Percentiles rank a stretch among this genome's conserved stretches.
These are phyloP conservation scores for Pseudonectria buxi DNA, from an alignment of 2,329 filamentous ascomycete species.

Conservation along the genomic window DNA sequence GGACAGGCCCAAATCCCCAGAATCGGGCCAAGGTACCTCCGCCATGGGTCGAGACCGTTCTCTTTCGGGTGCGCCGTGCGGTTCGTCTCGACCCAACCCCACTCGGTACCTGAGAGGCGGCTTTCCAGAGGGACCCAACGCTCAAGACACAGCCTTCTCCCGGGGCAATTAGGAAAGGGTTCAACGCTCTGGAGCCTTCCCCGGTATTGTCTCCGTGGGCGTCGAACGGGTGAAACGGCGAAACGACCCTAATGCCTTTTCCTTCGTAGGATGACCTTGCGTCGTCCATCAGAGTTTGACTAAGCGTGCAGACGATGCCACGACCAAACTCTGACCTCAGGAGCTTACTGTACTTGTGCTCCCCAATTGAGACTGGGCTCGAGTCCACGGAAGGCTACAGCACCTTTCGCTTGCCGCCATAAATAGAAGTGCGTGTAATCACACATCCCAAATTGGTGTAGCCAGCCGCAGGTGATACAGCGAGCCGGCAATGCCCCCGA, in stretches of 20 bases:
- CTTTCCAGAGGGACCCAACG: background rate
- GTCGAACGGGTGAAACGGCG: too few relatives aligned
- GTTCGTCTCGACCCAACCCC: slow-evolving; percentile 16
- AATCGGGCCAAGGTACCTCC: slow-evolving; percentile 5
- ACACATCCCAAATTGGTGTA: slow-evolving; percentile 3
- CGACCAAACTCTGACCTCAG: too few relatives aligned
- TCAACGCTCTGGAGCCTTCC: too few relatives aligned
- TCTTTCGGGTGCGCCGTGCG: slow-evolving; percentile 21
- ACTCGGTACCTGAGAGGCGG: slow-evolving; percentile 22
- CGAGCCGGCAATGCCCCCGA: background rate
- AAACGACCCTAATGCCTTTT: too few relatives aligned
- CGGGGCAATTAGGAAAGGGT: too few relatives aligned
- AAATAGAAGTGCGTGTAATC: slow-evolving; percentile 3
- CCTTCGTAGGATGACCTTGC: too few relatives aligned
- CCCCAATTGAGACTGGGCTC: too few relatives aligned
- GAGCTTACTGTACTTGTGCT: too few relatives aligned
- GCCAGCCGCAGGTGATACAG: slow-evolving; percentile 1
- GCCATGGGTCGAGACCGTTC: slow-evolving; percentile 22
- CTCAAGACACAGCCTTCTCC: too few relatives aligned
- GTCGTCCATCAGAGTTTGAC: too few relatives aligned
- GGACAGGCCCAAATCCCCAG: slow-evolving; percentile 7
- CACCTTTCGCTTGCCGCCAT: slow-evolving; percentile 1
- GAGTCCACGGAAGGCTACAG: background rate
- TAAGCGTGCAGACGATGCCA: too few relatives aligned
- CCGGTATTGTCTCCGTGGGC: too few relatives aligned